A percentile compares a stretch with the other conserved stretches of the same genome.
Conservation (phyloP, 257 asterid genomes). For the Coffea canephora region DNA sequence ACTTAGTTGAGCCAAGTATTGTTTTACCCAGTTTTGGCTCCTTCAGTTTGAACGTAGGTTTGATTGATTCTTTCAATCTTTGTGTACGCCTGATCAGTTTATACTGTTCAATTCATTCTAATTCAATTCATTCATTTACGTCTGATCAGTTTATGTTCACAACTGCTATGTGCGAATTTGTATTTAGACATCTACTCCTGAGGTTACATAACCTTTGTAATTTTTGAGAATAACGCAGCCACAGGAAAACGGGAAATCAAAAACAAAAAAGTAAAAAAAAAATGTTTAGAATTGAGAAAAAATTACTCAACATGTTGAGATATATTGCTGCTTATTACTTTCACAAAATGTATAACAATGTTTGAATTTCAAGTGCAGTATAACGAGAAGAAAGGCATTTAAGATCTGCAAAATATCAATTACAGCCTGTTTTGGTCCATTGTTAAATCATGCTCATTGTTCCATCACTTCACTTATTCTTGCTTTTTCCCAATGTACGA, state of each 20-base stretch:
- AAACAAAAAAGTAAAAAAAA: neutral
- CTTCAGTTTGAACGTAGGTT: constrained; percentile 20
- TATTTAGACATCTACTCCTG: neutral
- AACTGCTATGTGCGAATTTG: too few relatives aligned
- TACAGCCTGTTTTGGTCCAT: too few relatives aligned
- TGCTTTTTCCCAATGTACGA: neutral
- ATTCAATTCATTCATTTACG: too few relatives aligned
- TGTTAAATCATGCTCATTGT: neutral
- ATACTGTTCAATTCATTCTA: neutral
- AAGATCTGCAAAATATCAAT: neutral
- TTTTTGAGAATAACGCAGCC: neutral
- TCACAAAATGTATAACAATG: too few relatives aligned
- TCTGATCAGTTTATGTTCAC: too few relatives aligned
- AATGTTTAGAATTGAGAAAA: neutral
- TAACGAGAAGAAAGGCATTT: neutral
- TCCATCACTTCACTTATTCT: neutral
- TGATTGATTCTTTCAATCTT: constrained; percentile 14
- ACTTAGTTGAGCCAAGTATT: constrained; percentile 38
- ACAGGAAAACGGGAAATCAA: too few relatives aligned
- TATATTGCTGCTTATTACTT: neutral
- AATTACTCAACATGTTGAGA: neutral
- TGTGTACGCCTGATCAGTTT: constrained; percentile 4
- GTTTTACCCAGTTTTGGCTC: constrained; percentile 39
- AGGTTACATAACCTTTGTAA: neutral
- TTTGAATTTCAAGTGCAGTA: too few relatives aligned